Evolutionary conservation across 2,329 filamentous ascomycete genomes (phyloP).

Genomic region (Polytolypa hystricis): DNA sequence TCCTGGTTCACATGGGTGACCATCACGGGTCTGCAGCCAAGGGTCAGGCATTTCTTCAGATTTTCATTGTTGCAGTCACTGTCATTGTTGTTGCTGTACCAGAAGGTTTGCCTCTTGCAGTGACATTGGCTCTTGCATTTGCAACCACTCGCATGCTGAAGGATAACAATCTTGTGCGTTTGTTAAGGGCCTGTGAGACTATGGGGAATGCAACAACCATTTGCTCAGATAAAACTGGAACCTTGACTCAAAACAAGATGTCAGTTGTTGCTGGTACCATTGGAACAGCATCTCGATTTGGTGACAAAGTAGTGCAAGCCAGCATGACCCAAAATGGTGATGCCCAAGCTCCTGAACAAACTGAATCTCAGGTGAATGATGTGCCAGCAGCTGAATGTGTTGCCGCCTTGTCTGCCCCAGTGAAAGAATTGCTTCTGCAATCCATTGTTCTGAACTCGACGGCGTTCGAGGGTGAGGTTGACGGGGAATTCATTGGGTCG

Average conservation of each 20-base stretch:
- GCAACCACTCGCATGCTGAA: conserved; percentile 53
- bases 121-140: conserved; percentile 51
- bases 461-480: conserved; percentile 55
- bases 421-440: conserved; percentile 48
- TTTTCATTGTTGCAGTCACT: conserved; percentile 68
- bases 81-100: conserved; percentile 72
- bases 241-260: conserved; percentile 55
- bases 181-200: conserved; percentile 49
- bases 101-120: conserved; percentile 50
- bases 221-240: conserved; percentile 57
- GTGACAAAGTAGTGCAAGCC: conserved; percentile 22
- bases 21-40: conserved; percentile 10
- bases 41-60: conserved; percentile 64
- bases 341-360: conserved; percentile 14
- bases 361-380: conserved; percentile 34
- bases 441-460: conserved; percentile 60
- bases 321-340: conserved; percentile 20
- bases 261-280: conserved; percentile 47
- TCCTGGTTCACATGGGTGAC: conserved; percentile 32
- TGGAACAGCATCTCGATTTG: conserved; percentile 36
- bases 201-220: conserved; percentile 56
- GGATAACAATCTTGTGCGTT: conserved; percentile 52
- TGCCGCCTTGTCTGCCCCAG: conserved; percentile 38
- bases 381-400: conserved; percentile 46
- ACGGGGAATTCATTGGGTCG: conserved; percentile 59